Evolutionary conservation across 2,329 filamentous ascomycete genomes (phyloP).

Genomic region (Apiospora malaysiana): DNA sequence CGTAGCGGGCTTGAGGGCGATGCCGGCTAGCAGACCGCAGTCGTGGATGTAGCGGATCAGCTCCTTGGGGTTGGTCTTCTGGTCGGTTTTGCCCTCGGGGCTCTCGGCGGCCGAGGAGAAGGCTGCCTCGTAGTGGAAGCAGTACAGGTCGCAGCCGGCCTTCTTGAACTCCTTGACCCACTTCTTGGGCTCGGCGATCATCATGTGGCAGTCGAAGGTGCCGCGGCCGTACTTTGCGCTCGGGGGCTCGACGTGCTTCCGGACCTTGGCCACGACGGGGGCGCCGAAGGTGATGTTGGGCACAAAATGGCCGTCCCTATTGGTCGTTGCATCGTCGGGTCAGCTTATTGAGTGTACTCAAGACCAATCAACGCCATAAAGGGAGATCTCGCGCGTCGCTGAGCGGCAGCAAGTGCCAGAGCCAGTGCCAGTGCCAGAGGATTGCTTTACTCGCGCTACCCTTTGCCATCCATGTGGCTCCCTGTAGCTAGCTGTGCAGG

Average conservation of each 20-base stretch:
- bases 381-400: neutral
- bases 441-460: neutral
- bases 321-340: neutral
- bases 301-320: constrained; percentile 96
- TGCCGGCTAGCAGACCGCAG: constrained; percentile 85
- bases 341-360: neutral
- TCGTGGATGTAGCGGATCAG: constrained; percentile 91
- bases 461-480: neutral
- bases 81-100: constrained; percentile 71
- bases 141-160: constrained; percentile 97
- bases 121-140: constrained; percentile 99
- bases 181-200: constrained; percentile 99
- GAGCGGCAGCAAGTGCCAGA: constrained; percentile 8
- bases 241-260: constrained; percentile 81
- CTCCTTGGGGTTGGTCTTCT: constrained; percentile 80
- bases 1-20: constrained; percentile 94
- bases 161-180: constrained; percentile 96
- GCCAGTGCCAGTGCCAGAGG: neutral
- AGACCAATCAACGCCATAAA: neutral
- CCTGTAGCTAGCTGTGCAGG: constrained; percentile 1
- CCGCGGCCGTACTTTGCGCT: constrained; percentile 74
- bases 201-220: constrained; percentile 99
- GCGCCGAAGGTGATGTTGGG: constrained; percentile 98
- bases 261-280: constrained; percentile 93
- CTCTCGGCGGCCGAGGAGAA: constrained; percentile 84